Evolutionary conservation across 192 early-diverging fungal genomes (phyloP).

Genomic region (Martensiomyces pterosporus): DNA sequence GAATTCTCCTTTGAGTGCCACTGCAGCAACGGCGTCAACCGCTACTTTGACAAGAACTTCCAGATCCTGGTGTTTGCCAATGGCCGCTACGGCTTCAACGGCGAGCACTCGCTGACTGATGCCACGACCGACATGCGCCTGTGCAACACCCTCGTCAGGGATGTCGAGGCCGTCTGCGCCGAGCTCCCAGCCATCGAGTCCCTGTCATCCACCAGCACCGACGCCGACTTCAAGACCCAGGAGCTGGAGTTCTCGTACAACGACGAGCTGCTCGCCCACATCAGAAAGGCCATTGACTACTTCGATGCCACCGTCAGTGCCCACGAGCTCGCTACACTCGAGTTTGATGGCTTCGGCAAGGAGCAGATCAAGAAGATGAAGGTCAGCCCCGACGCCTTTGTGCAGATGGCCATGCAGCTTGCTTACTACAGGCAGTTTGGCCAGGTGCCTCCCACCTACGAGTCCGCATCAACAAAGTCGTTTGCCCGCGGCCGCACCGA

Average conservation of each 20-base stretch:
- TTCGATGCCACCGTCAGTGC: conserved; percentile 64
- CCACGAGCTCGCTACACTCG: conserved; percentile 63
- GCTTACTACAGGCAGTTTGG: conserved; percentile 64
- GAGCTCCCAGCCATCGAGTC: conserved; percentile 2
- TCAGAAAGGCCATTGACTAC: conserved; percentile 55
- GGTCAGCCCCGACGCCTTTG: conserved; percentile 64
- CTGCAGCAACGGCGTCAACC: conserved; percentile 74
- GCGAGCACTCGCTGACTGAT: conserved; percentile 71
- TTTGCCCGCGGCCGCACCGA: conserved; percentile 71
- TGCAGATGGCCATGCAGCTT: conserved; percentile 76
- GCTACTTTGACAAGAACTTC: conserved; percentile 77
- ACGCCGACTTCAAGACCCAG: conserved; percentile 39
- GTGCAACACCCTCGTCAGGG: conserved; percentile 63
- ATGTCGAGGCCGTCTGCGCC: conserved; percentile 49
- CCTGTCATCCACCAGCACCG: conserved; percentile 23
- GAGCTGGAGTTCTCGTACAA: conserved; percentile 53
- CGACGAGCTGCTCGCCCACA: conserved; percentile 44
- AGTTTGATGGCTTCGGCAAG: conserved; percentile 72
- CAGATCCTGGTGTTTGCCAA: conserved; percentile 79
- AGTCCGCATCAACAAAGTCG: conserved; percentile 65
- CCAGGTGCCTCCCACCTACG: conserved; percentile 63
- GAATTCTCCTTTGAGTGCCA: conserved; percentile 74
- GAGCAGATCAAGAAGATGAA: conserved; percentile 60
- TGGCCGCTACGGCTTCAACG: conserved; percentile 73
- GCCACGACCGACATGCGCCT: conserved; percentile 74